These are phyloP conservation scores for Aspergillus quadrilineatus DNA, from an alignment of 2,329 filamentous ascomycete species.

Conservation along the genomic window DNA sequence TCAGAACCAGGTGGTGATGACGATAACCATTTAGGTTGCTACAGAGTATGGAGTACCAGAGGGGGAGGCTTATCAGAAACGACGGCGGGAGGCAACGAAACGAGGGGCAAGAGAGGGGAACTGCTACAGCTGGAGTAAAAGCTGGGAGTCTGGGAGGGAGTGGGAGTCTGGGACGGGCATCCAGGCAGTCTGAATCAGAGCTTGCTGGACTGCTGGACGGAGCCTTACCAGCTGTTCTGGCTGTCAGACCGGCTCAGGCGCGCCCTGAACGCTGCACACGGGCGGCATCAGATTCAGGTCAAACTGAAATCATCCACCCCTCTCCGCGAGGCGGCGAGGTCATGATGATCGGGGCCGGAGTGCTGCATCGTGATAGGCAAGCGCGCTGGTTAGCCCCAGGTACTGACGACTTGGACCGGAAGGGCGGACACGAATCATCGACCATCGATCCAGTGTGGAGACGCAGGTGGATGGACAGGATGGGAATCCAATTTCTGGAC, in stretches of 20 bases:
- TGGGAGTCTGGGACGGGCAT: no score
- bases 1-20: slow-evolving; percentile 4
- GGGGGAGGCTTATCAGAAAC: slow-evolving; percentile 36
- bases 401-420: slow-evolving; percentile 26
- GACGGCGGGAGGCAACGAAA: slow-evolving; percentile 25
- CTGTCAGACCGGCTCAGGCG: no score
- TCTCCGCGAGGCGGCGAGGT: not conserved
- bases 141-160: no score
- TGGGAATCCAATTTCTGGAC: slow-evolving; percentile 5
- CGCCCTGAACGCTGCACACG: no score
- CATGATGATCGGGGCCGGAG: slow-evolving; percentile 9
- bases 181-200: no score
- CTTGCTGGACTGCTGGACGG: no score
- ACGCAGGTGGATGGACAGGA: slow-evolving; percentile 10
- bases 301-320: slow-evolving; percentile 5
- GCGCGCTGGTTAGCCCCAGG: slow-evolving; percentile 21
- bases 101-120: slow-evolving; percentile 21
- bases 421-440: slow-evolving; percentile 25
- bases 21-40: slow-evolving; percentile 2
- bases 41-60: not conserved
- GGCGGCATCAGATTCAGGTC: not conserved
- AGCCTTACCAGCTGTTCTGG: no score
- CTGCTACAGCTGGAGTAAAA: not conserved
- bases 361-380: slow-evolving; percentile 16
- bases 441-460: slow-evolving; percentile 18